These are phyloP conservation scores for Galerina sulciceps DNA, from an alignment of 768 basidiomycete genomes.

Conservation along the genomic window DNA sequence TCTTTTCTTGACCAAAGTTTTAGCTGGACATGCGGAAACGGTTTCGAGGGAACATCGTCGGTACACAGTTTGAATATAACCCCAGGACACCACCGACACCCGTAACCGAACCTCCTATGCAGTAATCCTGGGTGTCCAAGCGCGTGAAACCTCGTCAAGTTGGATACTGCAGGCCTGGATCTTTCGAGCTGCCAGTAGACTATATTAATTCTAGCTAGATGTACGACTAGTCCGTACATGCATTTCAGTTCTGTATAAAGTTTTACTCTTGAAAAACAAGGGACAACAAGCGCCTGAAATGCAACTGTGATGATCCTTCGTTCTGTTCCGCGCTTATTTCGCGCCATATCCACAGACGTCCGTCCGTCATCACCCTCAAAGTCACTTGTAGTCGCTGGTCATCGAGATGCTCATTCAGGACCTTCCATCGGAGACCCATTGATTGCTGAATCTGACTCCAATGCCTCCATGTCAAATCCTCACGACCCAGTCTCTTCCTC, in stretches of 20 bases:
- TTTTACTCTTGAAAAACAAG: background rate
- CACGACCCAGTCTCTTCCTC: conserved; percentile 23
- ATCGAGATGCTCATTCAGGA: conserved; percentile 14
- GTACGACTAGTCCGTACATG: too few species aligned
- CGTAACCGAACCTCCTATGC: conserved; percentile 27
- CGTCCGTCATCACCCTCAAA: conserved; percentile 1
- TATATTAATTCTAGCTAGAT: too few species aligned
- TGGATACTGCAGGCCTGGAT: conserved; percentile 23
- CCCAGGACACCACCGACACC: conserved; percentile 29
- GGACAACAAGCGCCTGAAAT: background rate
- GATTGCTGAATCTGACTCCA: background rate
- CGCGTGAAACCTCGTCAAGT: conserved; percentile 12
- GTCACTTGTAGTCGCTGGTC: background rate
- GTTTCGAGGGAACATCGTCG: conserved; percentile 74
- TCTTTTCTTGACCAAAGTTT: background rate
- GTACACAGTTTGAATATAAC: conserved; percentile 52
- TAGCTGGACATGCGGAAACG: conserved; percentile 87
- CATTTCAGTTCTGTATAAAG: too few species aligned
- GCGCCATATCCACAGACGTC: conserved; percentile 11
- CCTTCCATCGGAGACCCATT: conserved; percentile 23
- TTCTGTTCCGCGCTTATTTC: conserved; percentile 21
- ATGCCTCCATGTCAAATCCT: conserved; percentile 25
- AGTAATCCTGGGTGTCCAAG: conserved; percentile 67
- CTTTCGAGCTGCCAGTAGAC: conserved; percentile 11
- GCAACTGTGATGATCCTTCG: conserved; percentile 22